Base-by-base conservation (phyloP, 495 filamentous ascomycete genomes). In the Hyaloscypha hepaticicola region DNA sequence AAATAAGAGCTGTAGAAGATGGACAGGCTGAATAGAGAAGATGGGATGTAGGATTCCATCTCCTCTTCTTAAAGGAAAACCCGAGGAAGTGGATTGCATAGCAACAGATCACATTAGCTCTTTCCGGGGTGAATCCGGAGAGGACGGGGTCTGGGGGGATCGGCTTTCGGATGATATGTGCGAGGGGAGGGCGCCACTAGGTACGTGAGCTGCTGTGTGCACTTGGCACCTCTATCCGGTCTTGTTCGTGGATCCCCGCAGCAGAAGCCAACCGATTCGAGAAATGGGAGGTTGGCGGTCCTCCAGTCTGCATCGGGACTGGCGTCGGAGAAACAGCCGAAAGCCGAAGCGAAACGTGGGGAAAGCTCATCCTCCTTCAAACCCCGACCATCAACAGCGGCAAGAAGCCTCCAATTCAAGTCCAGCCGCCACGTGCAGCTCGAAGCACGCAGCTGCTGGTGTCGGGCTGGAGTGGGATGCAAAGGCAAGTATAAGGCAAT, bases 81-180 rank as follows among this genome's bases (percentile, higher is more conserved):
- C 63, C 48, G 48, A 29, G 48, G 33, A 1, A 49, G 25, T 31
- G 56, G 16, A 55, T 29, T n/a, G 21, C 24, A 24, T 12, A 12
- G 48, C n/a, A 56, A 21, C 56, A 57, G 48, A 61, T 33, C 29
- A 41, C 24, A 6, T 60, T 60, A 65, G 63, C 63, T 65, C 16
- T 26, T 59, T 59, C 55, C 41, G 56, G 63, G 49, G 61, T 22
- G 12, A 65, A 65, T 41, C 56, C 56, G 63, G 63, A 34, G 63
- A 58, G 29, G 51, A 27, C 55, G 63, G 55, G 38, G 55, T 65
- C 55, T 65, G 63, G 45, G 61, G 61, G 6, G 1, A 25, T 66
- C 63, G 63, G 63, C 48, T 31, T 66, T 66, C 63, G 63, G 63
- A 45, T 38, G 12, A 16, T 8, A 65, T 55, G 55, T 60, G 58